Conservation (phyloP, 2,329 filamentous ascomycete species). For the Lecanicillium sp. region DNA sequence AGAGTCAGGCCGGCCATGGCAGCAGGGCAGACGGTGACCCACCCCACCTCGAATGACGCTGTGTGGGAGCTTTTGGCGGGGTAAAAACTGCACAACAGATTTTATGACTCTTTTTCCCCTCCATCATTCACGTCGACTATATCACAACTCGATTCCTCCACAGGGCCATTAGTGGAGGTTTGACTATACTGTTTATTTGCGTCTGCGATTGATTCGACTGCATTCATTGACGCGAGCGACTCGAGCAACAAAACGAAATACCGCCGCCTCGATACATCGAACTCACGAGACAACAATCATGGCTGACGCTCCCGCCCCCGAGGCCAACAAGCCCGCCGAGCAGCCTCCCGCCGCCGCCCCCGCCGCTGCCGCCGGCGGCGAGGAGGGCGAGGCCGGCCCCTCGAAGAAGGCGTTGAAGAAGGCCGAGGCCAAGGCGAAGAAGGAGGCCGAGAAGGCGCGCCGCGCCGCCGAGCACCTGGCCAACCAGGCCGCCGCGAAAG, state of each 20-base stretch:
- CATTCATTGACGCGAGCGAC: neutral
- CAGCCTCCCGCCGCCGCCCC: slow-evolving; percentile 9
- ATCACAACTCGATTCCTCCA: neutral
- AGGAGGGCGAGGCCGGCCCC: slow-evolving; percentile 28
- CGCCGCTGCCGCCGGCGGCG: slow-evolving; percentile 9
- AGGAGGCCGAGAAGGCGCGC: slow-evolving; percentile 74
- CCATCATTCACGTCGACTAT: neutral
- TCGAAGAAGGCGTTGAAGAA: slow-evolving; percentile 84
- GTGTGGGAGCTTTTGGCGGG: slow-evolving; percentile 4
- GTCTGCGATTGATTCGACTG: neutral
- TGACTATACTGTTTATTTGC: neutral
- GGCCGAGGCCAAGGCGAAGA: slow-evolving; percentile 77
- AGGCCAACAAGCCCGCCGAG: slow-evolving; percentile 9
- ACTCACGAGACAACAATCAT: slow-evolving; percentile 18
- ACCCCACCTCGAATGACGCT: slow-evolving; percentile 11
- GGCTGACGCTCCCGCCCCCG: slow-evolving; percentile 26
- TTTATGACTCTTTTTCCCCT: slow-evolving; percentile 11
- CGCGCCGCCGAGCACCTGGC: slow-evolving; percentile 70
- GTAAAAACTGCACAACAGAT: slow-evolving; percentile 8
- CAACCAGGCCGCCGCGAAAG: slow-evolving; percentile 60
- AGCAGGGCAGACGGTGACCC: too few relatives aligned
- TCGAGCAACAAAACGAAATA: neutral
- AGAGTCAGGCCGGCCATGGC: too few relatives aligned
- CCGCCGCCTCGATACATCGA: slow-evolving; percentile 2
- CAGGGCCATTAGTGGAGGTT: neutral